Base-by-base conservation (phyloP, 2,329 filamentous ascomycete species). In the Dactylellina cionopaga region DNA sequence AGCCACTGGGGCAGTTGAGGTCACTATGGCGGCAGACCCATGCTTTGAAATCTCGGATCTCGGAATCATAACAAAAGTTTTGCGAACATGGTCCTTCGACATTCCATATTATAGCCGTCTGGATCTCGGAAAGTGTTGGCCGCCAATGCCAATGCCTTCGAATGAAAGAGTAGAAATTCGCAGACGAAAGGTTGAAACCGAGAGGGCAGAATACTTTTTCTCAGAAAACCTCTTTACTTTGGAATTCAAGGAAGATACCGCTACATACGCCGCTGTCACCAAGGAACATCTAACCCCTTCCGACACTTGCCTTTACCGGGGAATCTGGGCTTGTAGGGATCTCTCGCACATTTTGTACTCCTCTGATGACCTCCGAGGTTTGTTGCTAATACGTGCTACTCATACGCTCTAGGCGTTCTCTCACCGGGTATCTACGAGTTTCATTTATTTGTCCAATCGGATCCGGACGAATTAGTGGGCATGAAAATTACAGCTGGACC, bases 301-400 rank as follows among this genome's bases (percentile, higher is more conserved):
- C 5, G 51, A 66, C 1, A 25, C 19, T 5, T 13, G 6, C 2
- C 51, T 52, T 0, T 39, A 37, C 2, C 7, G 15, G 15, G 62
- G 62, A n/a, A 35, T 66, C n/a, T 66, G 62, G 62, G 62, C 62
- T 3, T 66, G 62, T 66, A 33, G 39, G 60, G n/a, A n/a, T n/a
- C n/a, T n/a, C n/a, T 13, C 7, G 11, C 19, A 22, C 24, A 22
- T 25, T 9, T 29, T 47, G 15, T 19, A 9, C 1, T 46, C 11
- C 39, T 29, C 6, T 22, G 19, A 33, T 17, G 33, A 4, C 13
- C 13, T 46, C 27, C 27, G 10, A 25, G n/a, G n/a, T 13, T 10
- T 3, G n/a, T 6, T 39, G 31, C n/a, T 24, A 37, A 9, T 37
- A 17, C 7, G 22, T 2, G 29, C n/a, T 15, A 4, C 49, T 13